phyloP scores from a whole-genome alignment of 176 grass and related monocot genomes.

The Elaeis guineensis region DNA sequence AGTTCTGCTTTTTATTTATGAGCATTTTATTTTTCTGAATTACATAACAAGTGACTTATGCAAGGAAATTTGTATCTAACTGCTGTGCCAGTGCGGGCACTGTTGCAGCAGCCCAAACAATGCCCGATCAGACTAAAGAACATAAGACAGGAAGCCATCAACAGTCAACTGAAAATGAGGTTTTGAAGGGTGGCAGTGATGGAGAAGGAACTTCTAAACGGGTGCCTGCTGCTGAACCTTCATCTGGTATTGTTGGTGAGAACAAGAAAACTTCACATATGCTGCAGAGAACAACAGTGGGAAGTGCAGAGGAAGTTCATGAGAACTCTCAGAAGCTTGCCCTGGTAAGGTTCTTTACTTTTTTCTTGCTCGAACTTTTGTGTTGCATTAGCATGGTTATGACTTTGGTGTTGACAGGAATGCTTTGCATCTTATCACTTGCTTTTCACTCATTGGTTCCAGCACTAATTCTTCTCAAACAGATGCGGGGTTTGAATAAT shows the following conservation, averaged over 20 bases:
- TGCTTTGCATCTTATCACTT: not conserved
- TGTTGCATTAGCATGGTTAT: not conserved
- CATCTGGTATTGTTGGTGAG: slow-evolving; percentile 20
- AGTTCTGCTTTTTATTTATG: too few species aligned
- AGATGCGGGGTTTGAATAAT: too few species aligned
- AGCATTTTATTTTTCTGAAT: too few species aligned
- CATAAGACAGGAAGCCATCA: slow-evolving; percentile 31
- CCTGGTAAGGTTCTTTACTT: slow-evolving; percentile 15
- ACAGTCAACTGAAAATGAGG: not conserved
- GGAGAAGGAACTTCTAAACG: slow-evolving; percentile 63
- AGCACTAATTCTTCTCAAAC: too few species aligned
- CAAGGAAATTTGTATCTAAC: too few species aligned
- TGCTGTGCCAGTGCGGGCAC: too few species aligned
- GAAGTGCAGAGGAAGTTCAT: slow-evolving; percentile 37
- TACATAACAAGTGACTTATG: too few species aligned
- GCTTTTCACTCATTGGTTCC: too few species aligned
- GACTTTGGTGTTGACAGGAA: not conserved
- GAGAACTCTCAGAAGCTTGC: slow-evolving; percentile 45
- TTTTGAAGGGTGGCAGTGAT: slow-evolving; percentile 26
- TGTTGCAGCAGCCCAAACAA: slow-evolving; percentile 4
- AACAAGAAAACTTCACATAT: slow-evolving; percentile 20
- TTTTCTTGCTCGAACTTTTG: not conserved
- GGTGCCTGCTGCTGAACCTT: slow-evolving; percentile 5
- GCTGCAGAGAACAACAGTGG: slow-evolving; percentile 24
- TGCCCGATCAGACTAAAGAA: slow-evolving; percentile 34